Evolutionary conservation across 2,329 filamentous ascomycete species (phyloP), one percentile per base, ranked within the genome.

Genomic region (Neofusicoccum parvum): DNA sequence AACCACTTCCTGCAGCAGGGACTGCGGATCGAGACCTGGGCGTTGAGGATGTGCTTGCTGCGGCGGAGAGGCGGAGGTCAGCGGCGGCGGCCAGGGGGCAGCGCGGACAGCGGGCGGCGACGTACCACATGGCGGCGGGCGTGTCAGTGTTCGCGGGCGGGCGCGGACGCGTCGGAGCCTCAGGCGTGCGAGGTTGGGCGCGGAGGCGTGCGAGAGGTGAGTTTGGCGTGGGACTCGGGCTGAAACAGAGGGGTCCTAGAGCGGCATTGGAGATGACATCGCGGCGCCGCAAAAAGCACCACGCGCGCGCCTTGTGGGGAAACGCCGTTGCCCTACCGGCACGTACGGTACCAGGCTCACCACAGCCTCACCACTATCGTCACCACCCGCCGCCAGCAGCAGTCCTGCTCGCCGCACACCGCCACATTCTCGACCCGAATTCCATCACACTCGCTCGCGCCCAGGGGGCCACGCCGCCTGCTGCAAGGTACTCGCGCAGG

Each of bases 1-100:
- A 97, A 99, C 96, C 96, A 99, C 84, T 97, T 97, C 67, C 88
- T 87, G 83, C 95, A 99, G 85, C 95, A 99, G 68, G 94, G 92
- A 65, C 94, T 95, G 73, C 95, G 92, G 81, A 99, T 96, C 66
- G 94, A 85, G 74, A 99, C 95, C 82, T 99, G 95, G 69, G 94
- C 95, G 84, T 99, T 99, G 79, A 99, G 89, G 75, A 99, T 85
- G 83, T 99, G 95, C 86, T 98, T 98, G 85, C 95, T 97, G 72
- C 27, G 37, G 56, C 45, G 45, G 45, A 48, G 50, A 17, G 43
- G 27, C 58, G 46, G 46, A 37, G 46, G 64, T 43, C 34, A 65
- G 64, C 51, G 51, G 43, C 36, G 43, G 36, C 43, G 62, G 50
- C 37, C 45, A 64, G 49, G 63, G 43, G 36, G 46, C 27, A 32